Conservation (phyloP, 495 filamentous ascomycete species). For the Penicillium pulvis region DNA sequence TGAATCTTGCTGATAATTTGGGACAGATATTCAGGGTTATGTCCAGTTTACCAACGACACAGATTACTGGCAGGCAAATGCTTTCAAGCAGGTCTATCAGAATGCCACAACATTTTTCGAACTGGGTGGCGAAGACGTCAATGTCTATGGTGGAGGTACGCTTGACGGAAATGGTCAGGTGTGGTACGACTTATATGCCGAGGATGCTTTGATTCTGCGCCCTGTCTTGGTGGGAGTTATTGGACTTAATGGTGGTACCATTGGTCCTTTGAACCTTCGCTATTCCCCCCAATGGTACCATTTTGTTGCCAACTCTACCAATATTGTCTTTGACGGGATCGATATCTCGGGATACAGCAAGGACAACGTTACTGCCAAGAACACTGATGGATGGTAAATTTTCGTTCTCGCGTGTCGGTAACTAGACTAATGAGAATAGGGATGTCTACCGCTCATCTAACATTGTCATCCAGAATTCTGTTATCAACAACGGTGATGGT, state of each 20-base stretch:
- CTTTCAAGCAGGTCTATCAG: slow-evolving; percentile 63
- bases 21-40: slow-evolving; percentile 53
- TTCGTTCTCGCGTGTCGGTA: neutral
- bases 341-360: slow-evolving; percentile 58
- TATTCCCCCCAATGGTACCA: slow-evolving; percentile 70
- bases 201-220: slow-evolving; percentile 56
- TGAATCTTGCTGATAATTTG: neutral
- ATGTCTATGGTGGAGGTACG: slow-evolving; percentile 65
- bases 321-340: slow-evolving; percentile 68
- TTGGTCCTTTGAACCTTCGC: slow-evolving; percentile 62
- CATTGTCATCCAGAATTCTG: slow-evolving; percentile 68
- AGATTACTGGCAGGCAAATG: slow-evolving; percentile 65
- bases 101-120: slow-evolving; percentile 71
- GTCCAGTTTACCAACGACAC: slow-evolving; percentile 66
- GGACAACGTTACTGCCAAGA: slow-evolving; percentile 60
- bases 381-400: slow-evolving; percentile 64
- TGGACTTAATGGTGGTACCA: slow-evolving; percentile 60
- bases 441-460: slow-evolving; percentile 65
- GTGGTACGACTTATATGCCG: slow-evolving; percentile 66
- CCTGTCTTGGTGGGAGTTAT: slow-evolving; percentile 66
- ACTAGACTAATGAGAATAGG: slow-evolving; percentile 23
- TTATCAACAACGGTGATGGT: slow-evolving; percentile 70
- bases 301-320: slow-evolving; percentile 65
- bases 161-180: slow-evolving; percentile 69
- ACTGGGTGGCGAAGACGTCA: slow-evolving; percentile 68